Evolutionary conservation across 805 yeast species (phyloP).

Genomic region (Cyberlindnera petersonii): DNA sequence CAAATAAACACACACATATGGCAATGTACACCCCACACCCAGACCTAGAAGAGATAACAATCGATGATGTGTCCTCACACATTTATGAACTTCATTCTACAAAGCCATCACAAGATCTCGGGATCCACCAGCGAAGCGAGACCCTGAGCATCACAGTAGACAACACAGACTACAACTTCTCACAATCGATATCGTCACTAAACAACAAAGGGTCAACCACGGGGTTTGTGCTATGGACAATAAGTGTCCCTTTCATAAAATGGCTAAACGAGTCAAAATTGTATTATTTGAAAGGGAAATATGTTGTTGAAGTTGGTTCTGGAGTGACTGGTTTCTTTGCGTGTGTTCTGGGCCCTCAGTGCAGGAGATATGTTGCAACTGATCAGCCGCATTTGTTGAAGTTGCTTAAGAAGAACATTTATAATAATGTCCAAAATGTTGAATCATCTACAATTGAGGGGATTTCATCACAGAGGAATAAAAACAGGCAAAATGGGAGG

Average conservation of each 20-base stretch:
- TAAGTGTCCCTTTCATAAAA: constrained; percentile 44
- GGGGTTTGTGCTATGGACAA: constrained; percentile 62
- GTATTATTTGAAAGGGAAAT: constrained; percentile 18
- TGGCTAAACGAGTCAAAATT: constrained; percentile 40
- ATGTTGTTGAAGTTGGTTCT: constrained; percentile 56
- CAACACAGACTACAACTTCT: constrained; percentile 21
- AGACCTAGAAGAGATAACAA: constrained; percentile 14
- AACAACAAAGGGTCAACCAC: constrained; percentile 42
- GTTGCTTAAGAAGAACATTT: constrained; percentile 44
- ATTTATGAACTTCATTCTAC: constrained; percentile 20
- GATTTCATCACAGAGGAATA: neutral
- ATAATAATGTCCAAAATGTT: constrained; percentile 32
- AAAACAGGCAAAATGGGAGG: constrained; percentile 1
- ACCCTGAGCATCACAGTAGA: constrained; percentile 23
- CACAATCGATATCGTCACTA: constrained; percentile 33
- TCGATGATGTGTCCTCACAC: constrained; percentile 17
- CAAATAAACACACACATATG: too few relatives aligned
- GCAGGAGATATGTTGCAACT: constrained; percentile 45
- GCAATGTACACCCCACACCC: constrained; percentile 3
- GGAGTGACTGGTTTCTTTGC: constrained; percentile 56
- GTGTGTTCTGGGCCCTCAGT: constrained; percentile 33
- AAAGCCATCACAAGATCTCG: constrained; percentile 21
- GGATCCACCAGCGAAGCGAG: constrained; percentile 23
- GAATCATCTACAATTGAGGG: constrained; percentile 24
- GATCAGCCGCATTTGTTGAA: constrained; percentile 56